phyloP scores from a whole-genome alignment of 2,329 filamentous ascomycete species.

The Fusarium robinianum region DNA sequence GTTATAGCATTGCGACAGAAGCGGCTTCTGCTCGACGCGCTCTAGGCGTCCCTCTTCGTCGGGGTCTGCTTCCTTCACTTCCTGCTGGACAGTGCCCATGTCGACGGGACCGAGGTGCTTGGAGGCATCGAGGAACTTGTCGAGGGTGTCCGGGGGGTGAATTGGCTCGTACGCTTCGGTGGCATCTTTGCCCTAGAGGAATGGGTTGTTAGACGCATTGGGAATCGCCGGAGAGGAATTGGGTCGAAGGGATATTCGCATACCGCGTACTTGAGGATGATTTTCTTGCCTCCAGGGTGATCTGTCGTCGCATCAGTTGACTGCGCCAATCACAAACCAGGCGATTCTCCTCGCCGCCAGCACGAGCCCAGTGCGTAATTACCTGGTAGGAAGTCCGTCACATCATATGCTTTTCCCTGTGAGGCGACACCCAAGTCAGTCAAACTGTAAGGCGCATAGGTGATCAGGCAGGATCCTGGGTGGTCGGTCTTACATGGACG shows the following conservation, averaged over 20 bases:
- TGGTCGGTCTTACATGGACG: conserved; percentile 66
- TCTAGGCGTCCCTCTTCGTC: conserved; percentile 69
- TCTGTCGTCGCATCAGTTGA: conserved; percentile 52
- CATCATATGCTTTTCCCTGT: conserved; percentile 81
- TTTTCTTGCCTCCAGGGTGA: conserved; percentile 86
- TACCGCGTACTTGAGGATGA: conserved; percentile 92
- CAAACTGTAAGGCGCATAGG: conserved; percentile 4
- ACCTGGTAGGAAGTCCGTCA: conserved; percentile 85
- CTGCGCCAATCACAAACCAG: background rate
- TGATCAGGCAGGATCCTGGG: background rate
- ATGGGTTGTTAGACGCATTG: conserved; percentile 19
- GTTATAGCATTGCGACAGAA: conserved; percentile 88
- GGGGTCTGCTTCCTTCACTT: conserved; percentile 68
- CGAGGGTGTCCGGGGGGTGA: conserved; percentile 82
- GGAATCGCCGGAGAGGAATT: background rate
- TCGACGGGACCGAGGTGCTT: conserved; percentile 92
- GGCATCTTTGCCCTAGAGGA: conserved; percentile 76
- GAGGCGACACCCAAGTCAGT: conserved; percentile 21
- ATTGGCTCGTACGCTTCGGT: conserved; percentile 92
- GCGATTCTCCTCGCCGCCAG: background rate
- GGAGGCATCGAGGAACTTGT: conserved; percentile 79
- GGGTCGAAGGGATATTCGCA: conserved; percentile 28
- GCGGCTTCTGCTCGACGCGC: conserved; percentile 74
- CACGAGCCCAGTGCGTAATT: conserved; percentile 24
- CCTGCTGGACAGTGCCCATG: conserved; percentile 78